phyloP scores from a whole-genome alignment of 768 basidiomycete genomes.

The Rhodosporidiobolus sp. region DNA sequence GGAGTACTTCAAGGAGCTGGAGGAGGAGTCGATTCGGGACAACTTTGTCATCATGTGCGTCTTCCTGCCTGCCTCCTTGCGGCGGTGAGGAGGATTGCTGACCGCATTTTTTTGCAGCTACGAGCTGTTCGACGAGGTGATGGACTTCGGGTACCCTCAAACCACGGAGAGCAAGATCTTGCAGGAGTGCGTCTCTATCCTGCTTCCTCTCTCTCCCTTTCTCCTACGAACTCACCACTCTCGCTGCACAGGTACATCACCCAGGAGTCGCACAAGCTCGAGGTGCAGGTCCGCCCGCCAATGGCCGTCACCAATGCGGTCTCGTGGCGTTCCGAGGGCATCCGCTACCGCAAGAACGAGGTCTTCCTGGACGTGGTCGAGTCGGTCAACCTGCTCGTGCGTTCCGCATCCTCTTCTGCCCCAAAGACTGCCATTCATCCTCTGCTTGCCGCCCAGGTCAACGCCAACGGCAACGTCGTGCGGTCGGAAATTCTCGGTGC shows the following conservation, averaged over 20 bases:
- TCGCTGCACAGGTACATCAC: conserved; percentile 74
- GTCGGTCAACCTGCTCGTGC: conserved; percentile 88
- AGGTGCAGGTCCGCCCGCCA: conserved; percentile 77
- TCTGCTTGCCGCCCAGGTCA: conserved; percentile 62
- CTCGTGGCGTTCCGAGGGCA: conserved; percentile 96
- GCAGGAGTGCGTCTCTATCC: conserved; percentile 67
- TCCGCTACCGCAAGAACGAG: conserved; percentile 96
- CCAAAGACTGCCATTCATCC: neutral
- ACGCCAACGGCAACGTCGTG: conserved; percentile 93
- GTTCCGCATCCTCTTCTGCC: conserved; percentile 44
- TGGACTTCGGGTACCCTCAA: conserved; percentile 99
- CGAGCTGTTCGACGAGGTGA: conserved; percentile 98
- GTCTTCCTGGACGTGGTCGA: conserved; percentile 98
- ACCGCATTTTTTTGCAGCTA: conserved; percentile 52
- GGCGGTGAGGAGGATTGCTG: neutral
- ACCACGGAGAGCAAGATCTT: conserved; percentile 99
- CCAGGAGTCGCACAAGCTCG: conserved; percentile 95
- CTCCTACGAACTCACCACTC: neutral
- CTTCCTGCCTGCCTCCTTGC: neutral
- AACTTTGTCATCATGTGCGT: conserved; percentile 89
- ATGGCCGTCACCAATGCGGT: conserved; percentile 98
- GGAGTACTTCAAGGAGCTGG: conserved; percentile 99
- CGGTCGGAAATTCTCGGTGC: conserved; percentile 97
- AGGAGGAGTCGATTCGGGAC: conserved; percentile 97
- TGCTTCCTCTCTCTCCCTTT: too few species aligned